phyloP scores from a whole-genome alignment of 2,329 filamentous ascomycete species.

The Clonostachys sp. region DNA sequence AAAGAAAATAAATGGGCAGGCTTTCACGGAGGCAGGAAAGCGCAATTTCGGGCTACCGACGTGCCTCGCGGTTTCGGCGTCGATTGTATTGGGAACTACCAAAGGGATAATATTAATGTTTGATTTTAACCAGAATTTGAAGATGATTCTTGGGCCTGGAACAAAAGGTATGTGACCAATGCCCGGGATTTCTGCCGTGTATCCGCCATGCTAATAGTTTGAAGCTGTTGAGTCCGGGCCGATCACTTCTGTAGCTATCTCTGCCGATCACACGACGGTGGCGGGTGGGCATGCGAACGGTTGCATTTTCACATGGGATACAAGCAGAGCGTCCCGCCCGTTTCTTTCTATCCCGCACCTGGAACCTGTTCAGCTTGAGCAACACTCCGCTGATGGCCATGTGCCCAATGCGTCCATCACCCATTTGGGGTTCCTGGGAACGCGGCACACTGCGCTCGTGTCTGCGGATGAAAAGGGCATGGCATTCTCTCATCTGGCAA shows the following conservation, averaged over 20 bases:
- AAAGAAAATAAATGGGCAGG: conserved; percentile 81
- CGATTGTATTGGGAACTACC: conserved; percentile 85
- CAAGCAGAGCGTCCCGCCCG: conserved; percentile 72
- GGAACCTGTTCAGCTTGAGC: conserved; percentile 58
- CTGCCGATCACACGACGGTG: conserved; percentile 88
- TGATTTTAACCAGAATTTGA: conserved; percentile 94
- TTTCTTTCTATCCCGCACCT: conserved; percentile 85
- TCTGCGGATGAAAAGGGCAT: conserved; percentile 94
- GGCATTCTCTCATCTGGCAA: conserved; percentile 97
- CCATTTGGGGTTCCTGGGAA: conserved; percentile 92
- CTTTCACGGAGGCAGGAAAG: conserved; percentile 88
- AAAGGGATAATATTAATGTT: conserved; percentile 95
- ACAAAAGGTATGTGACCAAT: conserved; percentile 65
- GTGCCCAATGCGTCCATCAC: conserved; percentile 72
- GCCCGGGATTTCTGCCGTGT: conserved; percentile 7
- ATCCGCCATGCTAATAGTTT: conserved; percentile 18
- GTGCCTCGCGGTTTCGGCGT: conserved; percentile 81
- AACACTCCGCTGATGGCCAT: conserved; percentile 76
- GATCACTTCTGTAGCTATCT: conserved; percentile 82
- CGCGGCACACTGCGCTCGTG: conserved; percentile 86
- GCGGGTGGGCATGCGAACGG: conserved; percentile 87
- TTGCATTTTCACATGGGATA: conserved; percentile 96
- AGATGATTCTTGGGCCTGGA: conserved; percentile 87
- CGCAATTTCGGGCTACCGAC: conserved; percentile 91
- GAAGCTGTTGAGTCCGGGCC: conserved; percentile 84